Evolutionary conservation across 306 rosid species (phyloP).

Genomic region (Gastrolobium bilobum): DNA sequence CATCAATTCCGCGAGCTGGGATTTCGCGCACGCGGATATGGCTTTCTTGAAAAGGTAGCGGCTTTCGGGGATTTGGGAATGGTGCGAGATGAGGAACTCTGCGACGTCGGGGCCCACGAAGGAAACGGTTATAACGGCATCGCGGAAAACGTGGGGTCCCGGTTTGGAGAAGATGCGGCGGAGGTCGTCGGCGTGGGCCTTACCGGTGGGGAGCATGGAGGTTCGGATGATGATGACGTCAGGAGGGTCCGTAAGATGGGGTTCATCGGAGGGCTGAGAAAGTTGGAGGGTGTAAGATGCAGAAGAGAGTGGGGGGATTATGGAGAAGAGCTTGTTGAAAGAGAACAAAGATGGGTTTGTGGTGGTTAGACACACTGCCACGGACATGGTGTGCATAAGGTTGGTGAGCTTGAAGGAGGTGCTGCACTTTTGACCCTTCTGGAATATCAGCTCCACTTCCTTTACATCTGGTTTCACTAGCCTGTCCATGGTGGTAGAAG

Average conservation of each 20-base stretch:
- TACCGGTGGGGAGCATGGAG: constrained; percentile 85
- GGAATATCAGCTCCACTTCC: constrained; percentile 69
- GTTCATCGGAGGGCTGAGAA: constrained; percentile 54
- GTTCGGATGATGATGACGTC: constrained; percentile 73
- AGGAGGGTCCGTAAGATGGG: constrained; percentile 59
- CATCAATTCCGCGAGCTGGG: constrained; percentile 63
- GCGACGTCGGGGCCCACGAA: constrained; percentile 74
- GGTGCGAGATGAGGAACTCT: constrained; percentile 55
- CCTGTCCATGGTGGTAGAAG: constrained; percentile 70
- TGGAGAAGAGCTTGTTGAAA: constrained; percentile 60
- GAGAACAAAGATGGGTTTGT: constrained; percentile 69
- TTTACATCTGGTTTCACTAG: constrained; percentile 81
- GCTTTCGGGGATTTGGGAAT: constrained; percentile 36
- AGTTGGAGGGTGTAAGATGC: constrained; percentile 63
- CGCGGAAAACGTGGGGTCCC: constrained; percentile 85
- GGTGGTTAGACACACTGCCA: constrained; percentile 85
- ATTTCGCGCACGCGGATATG: constrained; percentile 60
- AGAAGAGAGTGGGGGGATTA: constrained; percentile 77
- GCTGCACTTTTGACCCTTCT: constrained; percentile 67
- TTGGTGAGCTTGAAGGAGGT: constrained; percentile 73
- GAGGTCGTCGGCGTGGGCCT: constrained; percentile 70
- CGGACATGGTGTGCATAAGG: constrained; percentile 97
- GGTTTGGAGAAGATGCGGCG: constrained; percentile 71
- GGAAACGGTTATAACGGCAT: constrained; percentile 70
- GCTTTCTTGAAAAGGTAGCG: constrained; percentile 53